Evolutionary conservation across 306 rosid genomes (phyloP).

Genomic region (Parietaria judaica): DNA sequence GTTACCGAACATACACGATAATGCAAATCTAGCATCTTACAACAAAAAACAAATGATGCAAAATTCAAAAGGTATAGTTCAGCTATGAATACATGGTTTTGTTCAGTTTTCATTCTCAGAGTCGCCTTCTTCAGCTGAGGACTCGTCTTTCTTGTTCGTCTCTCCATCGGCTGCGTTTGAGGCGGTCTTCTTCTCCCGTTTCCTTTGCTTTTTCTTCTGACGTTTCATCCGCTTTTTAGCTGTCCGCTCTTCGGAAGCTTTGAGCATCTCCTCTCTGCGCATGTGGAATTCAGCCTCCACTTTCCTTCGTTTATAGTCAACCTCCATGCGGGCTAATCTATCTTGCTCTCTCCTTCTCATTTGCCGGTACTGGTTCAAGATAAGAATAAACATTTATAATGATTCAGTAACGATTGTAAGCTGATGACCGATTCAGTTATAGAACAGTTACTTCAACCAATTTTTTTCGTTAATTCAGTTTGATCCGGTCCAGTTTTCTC

Average conservation of each 20-base stretch:
- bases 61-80: too few relatives aligned
- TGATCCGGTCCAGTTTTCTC: too few relatives aligned
- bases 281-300: conserved; percentile 60
- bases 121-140: conserved; percentile 54
- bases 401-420: not conserved
- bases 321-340: conserved; percentile 86
- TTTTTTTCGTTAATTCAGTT: too few relatives aligned
- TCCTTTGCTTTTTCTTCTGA: conserved; percentile 81
- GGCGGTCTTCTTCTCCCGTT: conserved; percentile 58
- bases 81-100: not conserved
- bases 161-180: conserved; percentile 43
- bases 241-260: conserved; percentile 82
- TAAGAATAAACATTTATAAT: not conserved
- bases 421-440: too few relatives aligned
- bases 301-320: conserved; percentile 69
- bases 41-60: too few relatives aligned
- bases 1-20: too few relatives aligned
- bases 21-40: too few relatives aligned
- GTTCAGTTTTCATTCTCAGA: conserved; percentile 42
- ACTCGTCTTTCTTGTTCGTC: conserved; percentile 40
- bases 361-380: conserved; percentile 68
- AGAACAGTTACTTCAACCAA: too few relatives aligned
- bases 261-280: conserved; percentile 82
- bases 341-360: conserved; percentile 98
- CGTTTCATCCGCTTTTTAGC: conserved; percentile 75